phyloP scores from a whole-genome alignment of 331 rosid genomes.

The Cydonia oblonga region DNA sequence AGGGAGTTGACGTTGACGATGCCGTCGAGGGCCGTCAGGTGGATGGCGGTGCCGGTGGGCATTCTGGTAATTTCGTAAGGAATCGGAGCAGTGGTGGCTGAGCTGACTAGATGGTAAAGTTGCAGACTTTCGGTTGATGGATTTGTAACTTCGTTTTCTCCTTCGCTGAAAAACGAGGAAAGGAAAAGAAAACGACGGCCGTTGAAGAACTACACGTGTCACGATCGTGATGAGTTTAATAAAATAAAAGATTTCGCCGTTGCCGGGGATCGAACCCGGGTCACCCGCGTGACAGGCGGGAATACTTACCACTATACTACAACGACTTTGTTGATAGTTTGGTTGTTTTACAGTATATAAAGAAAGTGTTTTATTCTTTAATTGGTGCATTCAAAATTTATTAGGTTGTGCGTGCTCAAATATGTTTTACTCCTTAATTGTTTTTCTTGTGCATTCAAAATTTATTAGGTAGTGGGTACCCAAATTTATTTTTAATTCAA shows the following conservation, averaged over 20 bases:
- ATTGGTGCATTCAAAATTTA: too few species aligned
- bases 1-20: slow-evolving; percentile 81
- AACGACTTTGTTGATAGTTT: too few species aligned
- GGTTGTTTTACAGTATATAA: too few species aligned
- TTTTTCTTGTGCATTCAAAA: too few species aligned
- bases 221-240: not conserved
- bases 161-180: not conserved
- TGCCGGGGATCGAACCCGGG: not conserved
- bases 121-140: not conserved
- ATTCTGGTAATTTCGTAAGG: not conserved
- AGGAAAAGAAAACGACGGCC: not conserved
- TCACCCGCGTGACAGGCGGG: too few species aligned
- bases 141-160: not conserved
- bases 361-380: too few species aligned
- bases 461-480: too few species aligned
- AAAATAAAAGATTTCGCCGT: slow-evolving; percentile 18
- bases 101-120: not conserved
- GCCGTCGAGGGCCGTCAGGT: slow-evolving; percentile 67
- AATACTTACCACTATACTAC: too few species aligned
- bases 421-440: too few species aligned
- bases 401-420: too few species aligned
- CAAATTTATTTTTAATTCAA: too few species aligned
- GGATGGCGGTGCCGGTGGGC: slow-evolving; percentile 46
- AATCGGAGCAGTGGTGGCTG: not conserved
- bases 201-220: not conserved